Evolutionary conservation across 176 grass and related monocot genomes (phyloP).

Genomic region (Aegilops longissima): DNA sequence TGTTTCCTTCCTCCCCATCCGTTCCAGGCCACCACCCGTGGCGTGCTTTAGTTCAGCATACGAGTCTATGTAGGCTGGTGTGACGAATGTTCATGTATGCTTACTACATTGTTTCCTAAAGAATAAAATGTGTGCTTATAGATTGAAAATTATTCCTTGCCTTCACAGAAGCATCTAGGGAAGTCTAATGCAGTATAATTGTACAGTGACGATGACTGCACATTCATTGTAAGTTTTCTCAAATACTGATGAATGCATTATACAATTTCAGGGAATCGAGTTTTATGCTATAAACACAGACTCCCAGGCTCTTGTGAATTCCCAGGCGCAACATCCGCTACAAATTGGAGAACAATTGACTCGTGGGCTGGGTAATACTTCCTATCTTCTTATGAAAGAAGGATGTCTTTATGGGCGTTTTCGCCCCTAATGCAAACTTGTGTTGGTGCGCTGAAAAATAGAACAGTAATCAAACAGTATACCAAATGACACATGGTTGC

Average conservation of each 20-base stretch:
- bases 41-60: neutral
- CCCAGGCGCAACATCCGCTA: constrained; percentile 72
- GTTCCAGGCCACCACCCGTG: neutral
- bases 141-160: neutral
- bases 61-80: neutral
- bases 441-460: neutral
- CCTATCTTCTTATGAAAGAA: neutral
- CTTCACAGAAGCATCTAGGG: neutral
- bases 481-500: neutral
- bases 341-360: constrained; percentile 98
- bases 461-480: neutral
- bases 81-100: neutral
- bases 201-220: neutral
- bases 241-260: constrained; percentile 13
- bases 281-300: constrained; percentile 95
- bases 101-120: neutral
- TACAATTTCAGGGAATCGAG: constrained; percentile 78
- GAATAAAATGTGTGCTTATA: neutral
- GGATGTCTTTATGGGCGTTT: neutral
- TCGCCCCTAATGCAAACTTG: neutral
- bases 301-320: constrained; percentile 86
- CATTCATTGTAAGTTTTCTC: neutral
- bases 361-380: constrained; percentile 73
- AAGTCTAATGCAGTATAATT: neutral
- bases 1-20: neutral